These are phyloP conservation scores for Grifola frondosa DNA, from an alignment of 1,284 basidiomycete genomes.

Conservation along the genomic window DNA sequence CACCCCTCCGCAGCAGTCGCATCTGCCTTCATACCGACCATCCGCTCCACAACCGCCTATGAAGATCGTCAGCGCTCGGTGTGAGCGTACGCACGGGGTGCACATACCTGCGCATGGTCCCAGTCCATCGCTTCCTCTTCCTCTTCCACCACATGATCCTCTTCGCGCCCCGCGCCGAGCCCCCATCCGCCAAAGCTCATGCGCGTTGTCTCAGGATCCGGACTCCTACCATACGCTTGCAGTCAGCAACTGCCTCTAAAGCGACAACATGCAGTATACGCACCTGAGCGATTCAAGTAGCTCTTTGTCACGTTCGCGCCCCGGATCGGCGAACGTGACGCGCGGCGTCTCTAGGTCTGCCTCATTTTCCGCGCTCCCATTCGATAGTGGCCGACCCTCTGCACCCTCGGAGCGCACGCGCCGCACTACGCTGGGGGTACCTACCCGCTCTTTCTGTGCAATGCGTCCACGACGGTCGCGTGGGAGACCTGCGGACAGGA, in stretches of 20 bases:
- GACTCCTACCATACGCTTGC: slow-evolving; percentile 38
- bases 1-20: no score
- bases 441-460: slow-evolving; percentile 46
- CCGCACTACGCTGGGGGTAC: slow-evolving; percentile 14
- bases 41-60: slow-evolving; percentile 59
- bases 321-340: slow-evolving; percentile 33
- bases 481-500: slow-evolving; percentile 68
- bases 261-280: slow-evolving; percentile 11
- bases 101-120: slow-evolving; percentile 62
- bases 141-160: slow-evolving; percentile 31
- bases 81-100: not conserved
- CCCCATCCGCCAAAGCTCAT: slow-evolving; percentile 66
- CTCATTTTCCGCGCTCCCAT: slow-evolving; percentile 23
- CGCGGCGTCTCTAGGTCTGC: slow-evolving; percentile 55
- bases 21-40: slow-evolving; percentile 56
- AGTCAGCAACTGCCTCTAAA: not conserved
- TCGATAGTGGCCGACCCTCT: slow-evolving; percentile 16
- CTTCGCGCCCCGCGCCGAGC: slow-evolving; percentile 55
- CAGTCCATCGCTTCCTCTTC: slow-evolving; percentile 47
- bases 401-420: slow-evolving; percentile 13
- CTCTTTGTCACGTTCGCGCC: slow-evolving; percentile 51
- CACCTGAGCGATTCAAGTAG: slow-evolving; percentile 57
- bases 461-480: slow-evolving; percentile 76
- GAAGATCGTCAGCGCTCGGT: slow-evolving; percentile 3
- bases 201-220: slow-evolving; percentile 42